phyloP scores from a whole-genome alignment of 2,329 filamentous ascomycete species.

The Diaporthe amygdali region DNA sequence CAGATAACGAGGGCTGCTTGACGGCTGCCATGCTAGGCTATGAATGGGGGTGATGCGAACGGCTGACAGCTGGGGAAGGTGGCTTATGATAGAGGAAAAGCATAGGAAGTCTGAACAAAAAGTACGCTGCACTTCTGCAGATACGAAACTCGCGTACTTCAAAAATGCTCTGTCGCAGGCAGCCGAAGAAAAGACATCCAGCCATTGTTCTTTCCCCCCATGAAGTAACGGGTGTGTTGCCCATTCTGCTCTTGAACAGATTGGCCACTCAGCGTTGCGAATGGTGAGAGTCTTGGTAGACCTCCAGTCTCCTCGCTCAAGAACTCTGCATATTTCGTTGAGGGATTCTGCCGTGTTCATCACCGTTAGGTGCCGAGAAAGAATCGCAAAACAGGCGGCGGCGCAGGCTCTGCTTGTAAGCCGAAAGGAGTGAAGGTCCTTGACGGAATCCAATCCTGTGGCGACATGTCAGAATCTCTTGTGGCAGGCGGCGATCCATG shows the following conservation, averaged over 20 bases:
- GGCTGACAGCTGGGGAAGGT: background rate
- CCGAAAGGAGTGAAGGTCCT: background rate
- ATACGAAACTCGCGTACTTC: background rate
- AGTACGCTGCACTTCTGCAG: background rate
- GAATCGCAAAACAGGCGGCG: background rate
- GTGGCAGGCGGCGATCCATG: background rate
- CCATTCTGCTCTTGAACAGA: background rate
- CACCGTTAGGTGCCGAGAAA: background rate
- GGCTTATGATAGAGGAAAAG: background rate
- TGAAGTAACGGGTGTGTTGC: background rate
- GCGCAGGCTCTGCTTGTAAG: background rate
- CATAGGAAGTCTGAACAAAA: background rate
- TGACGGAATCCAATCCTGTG: background rate
- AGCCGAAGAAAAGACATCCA: background rate
- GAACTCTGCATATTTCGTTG: background rate
- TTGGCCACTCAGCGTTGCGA: background rate
- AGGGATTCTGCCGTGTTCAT: background rate
- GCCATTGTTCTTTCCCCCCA: background rate
- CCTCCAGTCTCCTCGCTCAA: background rate
- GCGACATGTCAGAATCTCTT: background rate
- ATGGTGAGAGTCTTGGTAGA: background rate
- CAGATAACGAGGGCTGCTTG: background rate
- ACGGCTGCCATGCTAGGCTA: background rate
- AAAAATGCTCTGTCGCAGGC: background rate
- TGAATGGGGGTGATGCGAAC: background rate